A percentile compares a stretch with the other conserved stretches of the same genome.
These are phyloP conservation scores for Cryptosporidium ryanae DNA, from an alignment of 169 alveolate genomes.

Conservation along the genomic window DNA sequence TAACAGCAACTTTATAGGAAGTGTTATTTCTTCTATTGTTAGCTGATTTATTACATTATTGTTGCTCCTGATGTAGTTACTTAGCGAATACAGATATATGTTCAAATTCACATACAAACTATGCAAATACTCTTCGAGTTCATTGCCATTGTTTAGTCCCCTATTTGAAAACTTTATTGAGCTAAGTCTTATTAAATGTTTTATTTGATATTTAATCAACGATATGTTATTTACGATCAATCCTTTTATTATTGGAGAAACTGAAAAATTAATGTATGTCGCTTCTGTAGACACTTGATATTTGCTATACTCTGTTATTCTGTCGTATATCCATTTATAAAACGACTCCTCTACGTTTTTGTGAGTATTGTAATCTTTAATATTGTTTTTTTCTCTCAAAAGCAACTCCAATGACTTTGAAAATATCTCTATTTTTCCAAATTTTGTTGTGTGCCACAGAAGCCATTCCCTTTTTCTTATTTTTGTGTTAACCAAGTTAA, in stretches of 20 bases:
- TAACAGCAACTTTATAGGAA: conserved; percentile 27
- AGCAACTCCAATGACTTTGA: conserved; percentile 27
- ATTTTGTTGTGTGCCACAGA: conserved; percentile 45
- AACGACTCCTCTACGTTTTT: conserved; percentile 11
- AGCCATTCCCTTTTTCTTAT: conserved; percentile 56
- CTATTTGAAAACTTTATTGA: neutral
- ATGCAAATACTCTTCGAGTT: conserved; percentile 7
- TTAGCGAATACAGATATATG: conserved; percentile 10
- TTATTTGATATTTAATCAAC: conserved; percentile 38
- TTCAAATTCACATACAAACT: conserved; percentile 12
- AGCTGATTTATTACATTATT: neutral
- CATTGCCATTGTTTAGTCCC: neutral
- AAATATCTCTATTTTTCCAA: conserved; percentile 2
- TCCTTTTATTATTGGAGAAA: conserved; percentile 30
- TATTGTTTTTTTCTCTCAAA: neutral
- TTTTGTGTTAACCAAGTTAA: neutral
- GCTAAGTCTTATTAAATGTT: conserved; percentile 10
- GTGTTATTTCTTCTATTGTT: conserved; percentile 41
- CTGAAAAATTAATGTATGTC: conserved; percentile 3
- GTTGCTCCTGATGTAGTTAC: conserved; percentile 3
- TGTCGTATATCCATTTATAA: conserved; percentile 29
- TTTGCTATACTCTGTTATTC: conserved; percentile 21
- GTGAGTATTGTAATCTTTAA: neutral
- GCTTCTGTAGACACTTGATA: conserved; percentile 23
- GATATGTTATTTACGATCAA: conserved; percentile 3